Percentiles rank a stretch among this genome's conserved stretches.
phyloP scores from a whole-genome alignment of 176 grass and related monocot species.

The Olyra latifolia region DNA sequence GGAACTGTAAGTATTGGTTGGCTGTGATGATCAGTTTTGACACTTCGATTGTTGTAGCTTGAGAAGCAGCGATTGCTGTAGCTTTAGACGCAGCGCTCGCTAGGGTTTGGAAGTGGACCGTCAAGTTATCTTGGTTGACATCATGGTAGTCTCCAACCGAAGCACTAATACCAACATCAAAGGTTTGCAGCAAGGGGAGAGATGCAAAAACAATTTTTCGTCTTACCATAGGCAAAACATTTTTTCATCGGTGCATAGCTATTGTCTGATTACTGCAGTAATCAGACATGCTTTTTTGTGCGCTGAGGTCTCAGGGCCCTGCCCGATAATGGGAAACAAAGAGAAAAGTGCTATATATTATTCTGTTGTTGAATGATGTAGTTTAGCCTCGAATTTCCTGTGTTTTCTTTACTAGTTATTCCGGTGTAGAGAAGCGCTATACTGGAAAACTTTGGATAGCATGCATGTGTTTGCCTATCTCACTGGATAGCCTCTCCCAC shows the following conservation, averaged over 20 bases:
- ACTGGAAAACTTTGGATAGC: not conserved
- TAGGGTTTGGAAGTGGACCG: not conserved
- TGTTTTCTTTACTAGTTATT: not conserved
- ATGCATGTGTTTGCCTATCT: not conserved
- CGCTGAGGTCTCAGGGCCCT: not conserved
- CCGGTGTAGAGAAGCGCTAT: not conserved
- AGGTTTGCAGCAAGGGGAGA: slow-evolving; percentile 11
- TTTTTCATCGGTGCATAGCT: slow-evolving; percentile 8
- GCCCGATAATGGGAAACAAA: slow-evolving; percentile 9
- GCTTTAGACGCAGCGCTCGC: not conserved
- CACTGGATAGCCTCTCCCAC: no score
- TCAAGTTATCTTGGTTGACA: not conserved
- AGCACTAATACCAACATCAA: slow-evolving; percentile 5
- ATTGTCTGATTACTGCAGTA: not conserved
- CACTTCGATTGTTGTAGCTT: not conserved
- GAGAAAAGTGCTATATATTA: slow-evolving; percentile 3
- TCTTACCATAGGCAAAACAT: not conserved
- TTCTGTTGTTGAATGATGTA: not conserved
- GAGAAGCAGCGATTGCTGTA: not conserved
- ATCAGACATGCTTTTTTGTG: not conserved
- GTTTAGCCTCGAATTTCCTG: not conserved
- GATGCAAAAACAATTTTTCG: slow-evolving; percentile 8
- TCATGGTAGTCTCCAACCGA: not conserved
- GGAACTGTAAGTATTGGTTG: slow-evolving; percentile 5
- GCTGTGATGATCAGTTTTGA: not conserved